phyloP scores from a whole-genome alignment of 164 flowering plant genomes.

The Warburgia ugandensis region DNA sequence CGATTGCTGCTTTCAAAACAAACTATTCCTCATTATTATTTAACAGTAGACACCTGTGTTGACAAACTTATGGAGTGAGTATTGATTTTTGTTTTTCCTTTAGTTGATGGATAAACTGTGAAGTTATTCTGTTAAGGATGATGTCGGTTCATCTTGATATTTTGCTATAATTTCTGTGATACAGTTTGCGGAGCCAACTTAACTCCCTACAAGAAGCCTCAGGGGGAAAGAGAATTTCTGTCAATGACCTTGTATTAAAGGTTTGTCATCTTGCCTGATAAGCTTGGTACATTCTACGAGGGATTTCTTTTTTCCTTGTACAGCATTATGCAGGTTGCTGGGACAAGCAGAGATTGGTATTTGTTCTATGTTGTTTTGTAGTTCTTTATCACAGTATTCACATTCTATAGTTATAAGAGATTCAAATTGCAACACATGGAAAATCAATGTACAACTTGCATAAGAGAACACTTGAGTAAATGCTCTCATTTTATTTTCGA shows the following conservation, averaged over 20 bases:
- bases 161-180: conserved; percentile 4
- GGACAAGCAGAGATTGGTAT: no score
- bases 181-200: conserved; percentile 67
- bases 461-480: no score
- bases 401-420: no score
- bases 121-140: not conserved
- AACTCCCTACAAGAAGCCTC: conserved; percentile 86
- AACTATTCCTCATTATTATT: conserved; percentile 93
- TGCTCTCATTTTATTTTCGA: no score
- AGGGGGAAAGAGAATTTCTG: conserved; percentile 79
- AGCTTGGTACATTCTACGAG: no score
- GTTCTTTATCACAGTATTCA: no score
- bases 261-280: conserved; percentile 23
- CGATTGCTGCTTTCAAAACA: conserved; percentile 85
- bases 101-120: not conserved
- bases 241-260: conserved; percentile 96
- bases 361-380: no score
- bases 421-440: no score
- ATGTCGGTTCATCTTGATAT: not conserved
- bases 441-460: no score
- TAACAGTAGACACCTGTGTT: conserved; percentile 81
- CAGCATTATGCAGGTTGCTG: no score
- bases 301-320: no score
- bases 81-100: conserved; percentile 2
- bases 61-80: conserved; percentile 91